Evolutionary conservation across 2,329 filamentous ascomycete genomes (phyloP).

Genomic region (Arthrobotrys entomopaga): DNA sequence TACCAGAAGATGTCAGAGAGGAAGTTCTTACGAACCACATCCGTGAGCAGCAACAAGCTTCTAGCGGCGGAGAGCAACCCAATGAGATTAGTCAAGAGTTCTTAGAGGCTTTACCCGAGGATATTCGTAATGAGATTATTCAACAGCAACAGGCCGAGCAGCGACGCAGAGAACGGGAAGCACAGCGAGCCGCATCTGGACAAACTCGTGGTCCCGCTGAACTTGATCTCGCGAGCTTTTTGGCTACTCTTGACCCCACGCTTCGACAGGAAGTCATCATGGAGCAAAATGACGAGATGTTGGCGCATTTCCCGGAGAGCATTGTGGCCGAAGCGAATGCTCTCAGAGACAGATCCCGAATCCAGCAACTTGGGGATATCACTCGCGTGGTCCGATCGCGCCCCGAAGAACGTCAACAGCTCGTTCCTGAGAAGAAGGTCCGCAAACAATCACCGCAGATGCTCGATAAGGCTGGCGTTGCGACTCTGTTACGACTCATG

Average conservation of each 20-base stretch:
- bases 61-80: constrained; percentile 75
- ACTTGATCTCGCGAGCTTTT: constrained; percentile 91
- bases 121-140: constrained; percentile 88
- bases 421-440: constrained; percentile 70
- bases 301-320: constrained; percentile 84
- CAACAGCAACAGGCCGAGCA: constrained; percentile 90
- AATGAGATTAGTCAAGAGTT: constrained; percentile 92
- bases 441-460: constrained; percentile 90
- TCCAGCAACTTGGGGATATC: constrained; percentile 68
- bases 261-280: constrained; percentile 87
- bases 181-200: constrained; percentile 69
- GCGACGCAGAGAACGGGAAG: constrained; percentile 85
- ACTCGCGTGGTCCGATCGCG: constrained; percentile 56
- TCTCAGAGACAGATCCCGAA: constrained; percentile 68
- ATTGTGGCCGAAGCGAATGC: constrained; percentile 86
- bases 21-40: constrained; percentile 94
- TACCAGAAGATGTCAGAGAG: constrained; percentile 95
- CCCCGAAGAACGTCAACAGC: constrained; percentile 65
- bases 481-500: constrained; percentile 97
- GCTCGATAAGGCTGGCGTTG: constrained; percentile 94
- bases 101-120: constrained; percentile 87
- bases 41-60: constrained; percentile 82
- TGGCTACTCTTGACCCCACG: constrained; percentile 83
- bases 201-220: constrained; percentile 73
- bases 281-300: constrained; percentile 88